Evolutionary conservation across 2,329 filamentous ascomycete genomes (phyloP).

Genomic region (Nothophoma quercina): DNA sequence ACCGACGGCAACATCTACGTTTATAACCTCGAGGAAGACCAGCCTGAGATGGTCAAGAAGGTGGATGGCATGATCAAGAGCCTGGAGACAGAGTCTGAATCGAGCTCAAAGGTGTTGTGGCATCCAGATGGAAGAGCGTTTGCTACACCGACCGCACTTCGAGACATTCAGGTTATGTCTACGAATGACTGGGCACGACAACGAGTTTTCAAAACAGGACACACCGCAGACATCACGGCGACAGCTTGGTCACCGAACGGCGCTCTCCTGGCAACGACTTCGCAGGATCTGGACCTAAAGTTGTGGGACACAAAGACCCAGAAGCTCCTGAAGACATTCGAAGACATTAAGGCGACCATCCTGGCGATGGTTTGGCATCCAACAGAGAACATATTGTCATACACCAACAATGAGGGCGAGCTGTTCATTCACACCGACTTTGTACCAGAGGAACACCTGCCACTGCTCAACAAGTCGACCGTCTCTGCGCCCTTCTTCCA

Average conservation of each 20-base stretch:
- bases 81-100: constrained; percentile 78
- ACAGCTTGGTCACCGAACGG: constrained; percentile 95
- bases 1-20: constrained; percentile 90
- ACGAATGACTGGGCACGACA: constrained; percentile 89
- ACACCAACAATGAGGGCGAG: constrained; percentile 91
- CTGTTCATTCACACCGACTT: constrained; percentile 85
- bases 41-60: constrained; percentile 82
- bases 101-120: constrained; percentile 80
- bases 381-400: constrained; percentile 84
- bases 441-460: constrained; percentile 59
- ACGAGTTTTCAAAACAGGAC: constrained; percentile 77
- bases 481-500: constrained; percentile 88
- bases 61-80: constrained; percentile 85
- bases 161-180: constrained; percentile 84
- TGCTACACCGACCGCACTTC: constrained; percentile 80
- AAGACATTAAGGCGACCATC: constrained; percentile 76
- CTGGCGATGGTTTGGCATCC: constrained; percentile 92
- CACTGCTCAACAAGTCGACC: constrained; percentile 59
- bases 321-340: constrained; percentile 76
- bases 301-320: constrained; percentile 94
- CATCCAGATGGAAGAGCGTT: constrained; percentile 95
- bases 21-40: constrained; percentile 80
- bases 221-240: constrained; percentile 84
- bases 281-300: constrained; percentile 68
- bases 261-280: constrained; percentile 75